Percentiles rank a stretch among this genome's conserved stretches.
Conservation (phyloP, 176 grass and related monocot genomes). For the Musa itinerans region DNA sequence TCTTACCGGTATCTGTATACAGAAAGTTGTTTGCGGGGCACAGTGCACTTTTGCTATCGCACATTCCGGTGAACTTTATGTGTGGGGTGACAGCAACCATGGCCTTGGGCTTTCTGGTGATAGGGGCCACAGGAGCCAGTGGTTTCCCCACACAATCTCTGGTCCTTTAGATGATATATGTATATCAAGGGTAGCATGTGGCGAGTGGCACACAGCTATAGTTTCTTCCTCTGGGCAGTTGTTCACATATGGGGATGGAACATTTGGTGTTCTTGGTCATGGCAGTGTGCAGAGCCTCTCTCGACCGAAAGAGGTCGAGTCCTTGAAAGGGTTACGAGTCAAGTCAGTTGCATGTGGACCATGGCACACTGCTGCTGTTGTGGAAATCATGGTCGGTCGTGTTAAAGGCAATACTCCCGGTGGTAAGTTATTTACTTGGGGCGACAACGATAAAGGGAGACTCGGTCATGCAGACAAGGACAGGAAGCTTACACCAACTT, state of each 20-base stretch:
- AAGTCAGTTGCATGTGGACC: constrained; percentile 82
- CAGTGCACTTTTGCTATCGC: constrained; percentile 69
- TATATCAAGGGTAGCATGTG: constrained; percentile 68
- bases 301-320: constrained; percentile 69
- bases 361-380: constrained; percentile 85
- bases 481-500: constrained; percentile 56
- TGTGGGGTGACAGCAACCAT: constrained; percentile 56
- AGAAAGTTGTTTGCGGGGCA: constrained; percentile 65
- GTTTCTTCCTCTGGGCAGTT: constrained; percentile 66
- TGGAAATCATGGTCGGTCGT: constrained; percentile 41
- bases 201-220: constrained; percentile 82
- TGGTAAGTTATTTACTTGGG: constrained; percentile 89
- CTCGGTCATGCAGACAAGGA: constrained; percentile 63
- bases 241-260: constrained; percentile 89
- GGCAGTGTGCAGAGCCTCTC: constrained; percentile 52
- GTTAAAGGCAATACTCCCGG: constrained; percentile 51
- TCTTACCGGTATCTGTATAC: constrained; percentile 54
- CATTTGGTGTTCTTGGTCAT: constrained; percentile 94
- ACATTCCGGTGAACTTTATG: constrained; percentile 68
- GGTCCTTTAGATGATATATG: constrained; percentile 52
- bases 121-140: constrained; percentile 34
- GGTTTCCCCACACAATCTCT: constrained; percentile 65
- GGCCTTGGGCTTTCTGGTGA: constrained; percentile 34
- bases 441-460: constrained; percentile 72
- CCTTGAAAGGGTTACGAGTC: constrained; percentile 62